Percentiles rank a stretch among this genome's conserved stretches.
Evolutionary conservation across 2,329 filamentous ascomycete species (phyloP).

Genomic region (Plenodomus lindquistii): DNA sequence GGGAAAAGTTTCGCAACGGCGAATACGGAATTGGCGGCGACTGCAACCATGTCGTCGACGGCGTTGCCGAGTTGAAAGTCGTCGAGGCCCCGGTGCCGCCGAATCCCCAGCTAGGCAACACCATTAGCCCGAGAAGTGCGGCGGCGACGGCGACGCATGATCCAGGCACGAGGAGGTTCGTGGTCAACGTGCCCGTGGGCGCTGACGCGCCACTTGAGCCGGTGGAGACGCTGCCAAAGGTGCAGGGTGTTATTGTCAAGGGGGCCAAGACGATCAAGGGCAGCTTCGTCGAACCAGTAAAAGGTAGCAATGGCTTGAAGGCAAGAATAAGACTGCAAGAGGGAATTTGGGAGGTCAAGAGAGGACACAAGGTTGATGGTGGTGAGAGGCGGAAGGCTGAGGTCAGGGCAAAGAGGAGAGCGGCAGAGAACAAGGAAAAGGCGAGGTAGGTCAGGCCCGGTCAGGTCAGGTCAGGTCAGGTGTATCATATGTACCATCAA

Average conservation of each 20-base stretch:
- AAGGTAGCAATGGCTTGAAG: constrained; percentile 61
- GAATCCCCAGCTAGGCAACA: constrained; percentile 29
- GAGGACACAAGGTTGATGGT: constrained; percentile 91
- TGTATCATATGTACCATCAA: not conserved
- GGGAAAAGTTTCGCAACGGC: constrained; percentile 79
- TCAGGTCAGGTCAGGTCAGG: not conserved
- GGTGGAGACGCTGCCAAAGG: constrained; percentile 56
- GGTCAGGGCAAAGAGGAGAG: constrained; percentile 82
- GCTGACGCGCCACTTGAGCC: constrained; percentile 43
- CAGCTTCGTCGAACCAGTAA: constrained; percentile 71
- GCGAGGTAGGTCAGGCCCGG: constrained; percentile 38
- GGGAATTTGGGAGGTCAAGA: constrained; percentile 89
- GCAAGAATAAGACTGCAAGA: constrained; percentile 74
- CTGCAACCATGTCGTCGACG: constrained; percentile 68
- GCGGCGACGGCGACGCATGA: constrained; percentile 56
- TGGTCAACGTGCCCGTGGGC: constrained; percentile 62
- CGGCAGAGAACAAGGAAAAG: constrained; percentile 75
- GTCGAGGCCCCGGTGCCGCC: constrained; percentile 56
- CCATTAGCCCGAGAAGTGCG: constrained; percentile 30
- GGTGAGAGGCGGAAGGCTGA: constrained; percentile 89
- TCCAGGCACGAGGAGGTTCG: constrained; percentile 59
- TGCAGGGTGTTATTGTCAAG: constrained; percentile 68
- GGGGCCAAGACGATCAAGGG: constrained; percentile 73
- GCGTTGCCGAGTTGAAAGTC: constrained; percentile 61
- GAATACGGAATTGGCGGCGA: constrained; percentile 82